Base-by-base conservation (phyloP, 2,329 filamentous ascomycete species). In the Exophiala oligosperma region DNA sequence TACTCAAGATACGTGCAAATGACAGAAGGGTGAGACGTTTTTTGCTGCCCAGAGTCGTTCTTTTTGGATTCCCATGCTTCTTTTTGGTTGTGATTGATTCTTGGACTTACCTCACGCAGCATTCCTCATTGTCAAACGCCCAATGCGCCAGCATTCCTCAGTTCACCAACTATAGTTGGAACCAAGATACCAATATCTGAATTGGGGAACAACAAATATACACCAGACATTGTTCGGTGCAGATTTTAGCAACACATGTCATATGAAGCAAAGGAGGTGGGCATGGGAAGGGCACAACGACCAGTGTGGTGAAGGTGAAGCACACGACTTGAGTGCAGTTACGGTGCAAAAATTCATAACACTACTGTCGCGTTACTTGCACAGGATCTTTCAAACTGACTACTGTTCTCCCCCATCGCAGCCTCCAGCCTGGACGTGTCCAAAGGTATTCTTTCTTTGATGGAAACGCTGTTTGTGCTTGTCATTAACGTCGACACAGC, bases 131-230 rank as follows among this genome's bases (percentile, higher is more conserved):
- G 55, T 17, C 17, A 17, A 17, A 17, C 17, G 17, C 46, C 49
- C 61, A 58, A 44, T 56, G 55, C 58, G 57, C 49, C 54, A 59
- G 53, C 61, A 63, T 63, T 63, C 56, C 55, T 60, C 52, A 57
- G 26, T 23, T 23, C 47, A 26, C 54, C 57, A 59, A 58, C 59
- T 57, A 63, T 59, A 61, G 56, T 24, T 28, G 53, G 57, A 50
- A 8, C 17, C 21, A 38, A 47, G 46, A 17, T 29, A 52, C 24
- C 55, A 47, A 44, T 57, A 57, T 55, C 49, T 24, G 28, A 37
- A 24, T 21, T 44, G 29, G 51, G 11, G 35, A 56, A 58, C 51
- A 60, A 59, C 54, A 59, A 60, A 62, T 57, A 54, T 49, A 44
- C 26, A 32, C 9, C 40, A 35, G 55, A 41, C 29, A 9, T 28